Evolutionary conservation across 2,329 filamentous ascomycete species (phyloP).

Genomic region (Lachnum nothofagi): DNA sequence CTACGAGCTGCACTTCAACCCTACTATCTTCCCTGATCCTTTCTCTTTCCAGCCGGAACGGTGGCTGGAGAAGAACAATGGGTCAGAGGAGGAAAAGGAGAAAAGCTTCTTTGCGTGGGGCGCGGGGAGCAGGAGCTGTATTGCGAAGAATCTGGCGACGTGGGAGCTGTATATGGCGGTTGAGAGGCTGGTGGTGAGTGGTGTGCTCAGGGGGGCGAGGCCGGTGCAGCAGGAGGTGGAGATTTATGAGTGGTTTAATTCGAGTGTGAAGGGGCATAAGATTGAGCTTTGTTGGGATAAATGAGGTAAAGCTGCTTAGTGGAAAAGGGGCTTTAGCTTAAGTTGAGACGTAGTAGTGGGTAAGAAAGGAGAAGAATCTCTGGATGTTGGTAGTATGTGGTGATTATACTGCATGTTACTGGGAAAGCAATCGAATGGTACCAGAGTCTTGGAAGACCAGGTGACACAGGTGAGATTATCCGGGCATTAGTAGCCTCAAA

Average conservation of each 20-base stretch:
- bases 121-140: constrained; percentile 43
- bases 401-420: too few relatives aligned
- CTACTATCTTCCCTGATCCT: constrained; percentile 40
- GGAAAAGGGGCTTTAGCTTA: too few relatives aligned
- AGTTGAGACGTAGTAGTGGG: too few relatives aligned
- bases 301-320: not conserved
- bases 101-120: constrained; percentile 46
- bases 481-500: too few relatives aligned
- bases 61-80: constrained; percentile 38
- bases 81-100: constrained; percentile 40
- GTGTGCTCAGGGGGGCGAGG: constrained; percentile 42
- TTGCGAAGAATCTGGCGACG: constrained; percentile 45
- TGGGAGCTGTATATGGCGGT: constrained; percentile 40
- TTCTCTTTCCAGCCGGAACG: constrained; percentile 43
- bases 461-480: too few relatives aligned
- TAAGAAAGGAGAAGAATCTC: too few relatives aligned
- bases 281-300: constrained; percentile 37
- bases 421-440: too few relatives aligned
- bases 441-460: too few relatives aligned
- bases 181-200: constrained; percentile 38
- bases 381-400: too few relatives aligned
- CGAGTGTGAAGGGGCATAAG: constrained; percentile 44
- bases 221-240: constrained; percentile 39
- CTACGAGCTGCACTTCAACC: constrained; percentile 44
- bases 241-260: constrained; percentile 54